Conservation (phyloP, 495 filamentous ascomycete species). For the Jackrogersella minutella region DNA sequence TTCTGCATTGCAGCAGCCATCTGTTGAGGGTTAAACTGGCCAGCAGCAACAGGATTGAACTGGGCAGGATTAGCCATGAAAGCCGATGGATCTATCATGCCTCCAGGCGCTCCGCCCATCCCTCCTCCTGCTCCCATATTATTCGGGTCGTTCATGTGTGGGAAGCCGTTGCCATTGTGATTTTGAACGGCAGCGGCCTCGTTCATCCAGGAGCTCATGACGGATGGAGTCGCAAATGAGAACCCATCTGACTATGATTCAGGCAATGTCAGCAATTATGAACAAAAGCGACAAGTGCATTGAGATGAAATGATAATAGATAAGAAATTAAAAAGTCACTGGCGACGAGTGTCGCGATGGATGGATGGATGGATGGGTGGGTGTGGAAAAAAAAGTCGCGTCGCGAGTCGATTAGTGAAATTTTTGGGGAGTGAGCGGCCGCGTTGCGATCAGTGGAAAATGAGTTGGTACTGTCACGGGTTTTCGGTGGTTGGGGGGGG, state of each 20-base stretch:
- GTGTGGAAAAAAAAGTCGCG: conserved; percentile 63
- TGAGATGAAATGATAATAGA: conserved; percentile 44
- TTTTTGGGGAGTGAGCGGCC: conserved; percentile 32
- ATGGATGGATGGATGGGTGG: conserved; percentile 41
- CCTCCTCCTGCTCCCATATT: conserved; percentile 51
- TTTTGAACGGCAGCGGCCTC: conserved; percentile 75
- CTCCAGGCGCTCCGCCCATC: conserved; percentile 29
- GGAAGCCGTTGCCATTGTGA: conserved; percentile 81
- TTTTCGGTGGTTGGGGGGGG: conserved; percentile 42
- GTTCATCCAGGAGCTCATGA: conserved; percentile 87
- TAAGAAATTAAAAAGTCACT: conserved; percentile 52
- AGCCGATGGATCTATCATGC: conserved; percentile 64
- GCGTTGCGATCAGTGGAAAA: conserved; percentile 46
- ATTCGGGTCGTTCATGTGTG: conserved; percentile 64
- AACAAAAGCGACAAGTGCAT: conserved; percentile 45
- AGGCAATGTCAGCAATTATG: conserved; percentile 57
- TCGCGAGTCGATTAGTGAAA: conserved; percentile 52
- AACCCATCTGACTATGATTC: conserved; percentile 59
- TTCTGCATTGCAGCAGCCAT: conserved; percentile 79
- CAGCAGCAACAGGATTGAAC: conserved; percentile 57
- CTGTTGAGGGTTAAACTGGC: conserved; percentile 66
- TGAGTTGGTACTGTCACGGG: conserved; percentile 38
- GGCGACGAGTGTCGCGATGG: conserved; percentile 59
- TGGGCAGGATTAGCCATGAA: conserved; percentile 61
- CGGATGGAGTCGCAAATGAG: conserved; percentile 48